These are phyloP conservation scores for Ganoderma sp. DNA, from an alignment of 1,284 basidiomycete species.

Conservation along the genomic window DNA sequence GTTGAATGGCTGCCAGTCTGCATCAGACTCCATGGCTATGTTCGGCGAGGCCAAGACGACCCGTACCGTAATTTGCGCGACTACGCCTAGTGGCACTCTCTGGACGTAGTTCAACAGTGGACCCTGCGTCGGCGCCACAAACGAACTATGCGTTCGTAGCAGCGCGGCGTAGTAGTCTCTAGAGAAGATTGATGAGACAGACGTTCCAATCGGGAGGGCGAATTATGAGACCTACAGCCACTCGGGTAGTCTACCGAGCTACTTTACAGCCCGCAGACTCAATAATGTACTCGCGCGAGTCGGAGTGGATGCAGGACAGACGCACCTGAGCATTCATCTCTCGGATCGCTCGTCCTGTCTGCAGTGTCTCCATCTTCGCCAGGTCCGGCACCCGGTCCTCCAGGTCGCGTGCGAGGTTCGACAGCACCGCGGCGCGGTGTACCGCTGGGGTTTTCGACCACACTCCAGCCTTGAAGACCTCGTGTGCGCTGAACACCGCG, in stretches of 20 bases:
- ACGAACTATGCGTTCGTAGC: constrained; percentile 69
- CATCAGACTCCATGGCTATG: background rate
- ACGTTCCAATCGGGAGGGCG: background rate
- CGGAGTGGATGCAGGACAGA: background rate
- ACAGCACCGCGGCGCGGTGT: constrained; percentile 67
- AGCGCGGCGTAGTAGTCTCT: constrained; percentile 81
- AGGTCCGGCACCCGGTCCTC: constrained; percentile 62
- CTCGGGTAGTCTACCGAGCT: constrained; percentile 71
- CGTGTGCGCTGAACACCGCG: constrained; percentile 61
- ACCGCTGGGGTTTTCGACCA: constrained; percentile 70
- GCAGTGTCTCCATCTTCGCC: constrained; percentile 71
- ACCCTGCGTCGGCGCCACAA: constrained; percentile 80
- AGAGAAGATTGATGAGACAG: background rate
- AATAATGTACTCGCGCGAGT: background rate
- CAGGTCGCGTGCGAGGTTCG: constrained; percentile 65
- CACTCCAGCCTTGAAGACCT: constrained; percentile 63
- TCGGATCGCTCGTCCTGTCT: constrained; percentile 77
- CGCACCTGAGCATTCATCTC: constrained; percentile 75
- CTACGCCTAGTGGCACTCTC: constrained; percentile 80
- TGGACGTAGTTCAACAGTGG: constrained; percentile 78
- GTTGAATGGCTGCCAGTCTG: constrained; percentile 73
- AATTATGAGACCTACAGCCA: constrained; percentile 66
- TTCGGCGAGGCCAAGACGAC: background rate
- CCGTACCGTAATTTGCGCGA: constrained; percentile 79
- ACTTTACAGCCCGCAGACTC: background rate